Conservation (phyloP, 2,329 filamentous ascomycete species). For the Ophiostoma triangulosporum region DNA sequence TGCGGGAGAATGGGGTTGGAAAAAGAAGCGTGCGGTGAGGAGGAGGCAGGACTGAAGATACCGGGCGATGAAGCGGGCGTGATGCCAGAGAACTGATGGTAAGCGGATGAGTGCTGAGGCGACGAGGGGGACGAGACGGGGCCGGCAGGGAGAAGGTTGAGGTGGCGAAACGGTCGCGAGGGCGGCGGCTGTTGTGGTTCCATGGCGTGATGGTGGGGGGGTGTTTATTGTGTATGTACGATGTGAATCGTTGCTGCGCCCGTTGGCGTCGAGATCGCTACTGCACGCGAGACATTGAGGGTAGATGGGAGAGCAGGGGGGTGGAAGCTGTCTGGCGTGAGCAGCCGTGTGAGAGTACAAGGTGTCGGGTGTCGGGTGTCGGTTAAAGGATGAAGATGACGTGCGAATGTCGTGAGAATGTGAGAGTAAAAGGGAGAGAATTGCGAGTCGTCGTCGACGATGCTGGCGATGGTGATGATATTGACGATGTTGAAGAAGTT, state of each 20-base stretch:
- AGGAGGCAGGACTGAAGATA: slow-evolving; percentile 41
- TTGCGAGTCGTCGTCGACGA: neutral
- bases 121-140: slow-evolving; percentile 16
- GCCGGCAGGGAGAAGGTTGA: slow-evolving; percentile 21
- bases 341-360: neutral
- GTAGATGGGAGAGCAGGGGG: neutral
- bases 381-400: neutral
- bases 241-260: slow-evolving; percentile 5
- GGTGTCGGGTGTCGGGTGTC: too few relatives aligned
- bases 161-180: slow-evolving; percentile 19
- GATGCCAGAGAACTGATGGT: slow-evolving; percentile 23
- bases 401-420: neutral
- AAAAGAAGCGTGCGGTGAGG: slow-evolving; percentile 24
- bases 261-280: slow-evolving; percentile 5
- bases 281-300: slow-evolving; percentile 8
- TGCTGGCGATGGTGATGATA: neutral
- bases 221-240: neutral
- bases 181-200: slow-evolving; percentile 19
- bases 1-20: slow-evolving; percentile 25
- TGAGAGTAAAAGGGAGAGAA: too few relatives aligned
- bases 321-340: neutral
- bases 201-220: slow-evolving; percentile 7
- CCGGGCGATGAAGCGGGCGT: slow-evolving; percentile 49
- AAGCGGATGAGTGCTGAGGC: slow-evolving; percentile 27
- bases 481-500: neutral